Evolutionary conservation across 306 rosid genomes (phyloP).

Genomic region (Vigna unguiculata): DNA sequence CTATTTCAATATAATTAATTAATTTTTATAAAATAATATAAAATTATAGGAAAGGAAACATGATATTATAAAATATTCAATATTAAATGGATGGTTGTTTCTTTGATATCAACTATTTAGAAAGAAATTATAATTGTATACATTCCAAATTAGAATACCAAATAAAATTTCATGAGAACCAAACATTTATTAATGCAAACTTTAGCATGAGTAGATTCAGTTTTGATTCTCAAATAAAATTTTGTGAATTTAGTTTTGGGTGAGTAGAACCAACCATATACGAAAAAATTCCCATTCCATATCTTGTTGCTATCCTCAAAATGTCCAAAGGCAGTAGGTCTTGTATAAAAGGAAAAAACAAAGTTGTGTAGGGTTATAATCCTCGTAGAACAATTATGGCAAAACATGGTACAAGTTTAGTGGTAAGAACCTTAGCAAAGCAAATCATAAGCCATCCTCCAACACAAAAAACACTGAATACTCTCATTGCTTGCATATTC

Average conservation of each 20-base stretch:
- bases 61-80: too few relatives aligned
- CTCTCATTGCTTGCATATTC: constrained; percentile 87
- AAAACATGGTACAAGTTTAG: constrained; percentile 26
- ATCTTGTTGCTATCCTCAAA: constrained; percentile 94
- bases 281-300: constrained; percentile 96
- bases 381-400: constrained; percentile 16
- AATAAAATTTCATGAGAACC: too few relatives aligned
- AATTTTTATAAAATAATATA: too few relatives aligned
- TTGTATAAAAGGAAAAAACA: constrained; percentile 45
- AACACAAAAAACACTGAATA: constrained; percentile 68
- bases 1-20: too few relatives aligned
- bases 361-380: constrained; percentile 26
- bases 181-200: too few relatives aligned
- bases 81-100: too few relatives aligned
- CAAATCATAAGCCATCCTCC: constrained; percentile 87
- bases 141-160: too few relatives aligned
- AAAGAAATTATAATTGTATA: too few relatives aligned
- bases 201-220: too few relatives aligned
- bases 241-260: constrained; percentile 9
- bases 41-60: too few relatives aligned
- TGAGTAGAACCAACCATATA: constrained; percentile 65
- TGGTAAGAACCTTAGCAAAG: constrained; percentile 72
- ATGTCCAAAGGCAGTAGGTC: constrained; percentile 71
- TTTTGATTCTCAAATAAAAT: constrained; percentile 9
- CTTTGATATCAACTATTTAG: too few relatives aligned